Conservation (phyloP, 2,329 filamentous ascomycete species). For the Calonectria fujianensis region DNA sequence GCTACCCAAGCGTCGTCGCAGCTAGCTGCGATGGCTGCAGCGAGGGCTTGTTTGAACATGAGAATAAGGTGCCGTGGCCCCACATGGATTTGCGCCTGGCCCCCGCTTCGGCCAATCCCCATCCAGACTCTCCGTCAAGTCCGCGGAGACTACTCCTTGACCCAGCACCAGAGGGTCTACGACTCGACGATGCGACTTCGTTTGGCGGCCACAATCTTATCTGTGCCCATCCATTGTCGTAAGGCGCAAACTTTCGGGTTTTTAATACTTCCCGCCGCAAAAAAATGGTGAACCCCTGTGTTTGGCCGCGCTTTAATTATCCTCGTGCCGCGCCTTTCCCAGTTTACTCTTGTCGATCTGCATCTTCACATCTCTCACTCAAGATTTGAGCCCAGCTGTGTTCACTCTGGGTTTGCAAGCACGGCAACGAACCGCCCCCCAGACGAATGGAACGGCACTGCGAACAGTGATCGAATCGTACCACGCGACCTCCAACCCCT, state of each 20-base stretch:
- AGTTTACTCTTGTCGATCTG: not conserved
- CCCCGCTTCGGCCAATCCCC: not conserved
- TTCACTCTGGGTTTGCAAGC: not conserved
- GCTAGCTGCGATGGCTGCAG: not conserved
- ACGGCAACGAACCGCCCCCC: not conserved
- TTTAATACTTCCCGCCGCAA: not conserved
- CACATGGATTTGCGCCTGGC: not conserved
- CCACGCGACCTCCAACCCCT: not conserved
- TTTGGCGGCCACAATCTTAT: slow-evolving; percentile 2
- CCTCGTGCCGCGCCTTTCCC: not conserved
- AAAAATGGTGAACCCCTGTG: not conserved
- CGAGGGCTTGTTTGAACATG: not conserved
- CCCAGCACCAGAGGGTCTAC: not conserved
- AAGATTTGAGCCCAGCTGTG: not conserved
- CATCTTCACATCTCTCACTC: too few relatives aligned
- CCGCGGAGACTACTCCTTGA: slow-evolving; percentile 1
- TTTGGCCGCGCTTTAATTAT: slow-evolving; percentile 3
- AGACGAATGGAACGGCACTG: not conserved
- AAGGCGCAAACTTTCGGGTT: not conserved
- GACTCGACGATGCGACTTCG: not conserved
- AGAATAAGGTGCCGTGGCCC: slow-evolving; percentile 11
- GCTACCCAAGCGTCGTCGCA: not conserved
- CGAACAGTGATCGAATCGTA: not conserved
- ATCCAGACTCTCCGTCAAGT: slow-evolving; percentile 4
- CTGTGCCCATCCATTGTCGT: not conserved